Percentiles rank a stretch among this genome's conserved stretches.
Conservation (phyloP, 2,329 filamentous ascomycete genomes). For the Waltergamsia citrina region DNA sequence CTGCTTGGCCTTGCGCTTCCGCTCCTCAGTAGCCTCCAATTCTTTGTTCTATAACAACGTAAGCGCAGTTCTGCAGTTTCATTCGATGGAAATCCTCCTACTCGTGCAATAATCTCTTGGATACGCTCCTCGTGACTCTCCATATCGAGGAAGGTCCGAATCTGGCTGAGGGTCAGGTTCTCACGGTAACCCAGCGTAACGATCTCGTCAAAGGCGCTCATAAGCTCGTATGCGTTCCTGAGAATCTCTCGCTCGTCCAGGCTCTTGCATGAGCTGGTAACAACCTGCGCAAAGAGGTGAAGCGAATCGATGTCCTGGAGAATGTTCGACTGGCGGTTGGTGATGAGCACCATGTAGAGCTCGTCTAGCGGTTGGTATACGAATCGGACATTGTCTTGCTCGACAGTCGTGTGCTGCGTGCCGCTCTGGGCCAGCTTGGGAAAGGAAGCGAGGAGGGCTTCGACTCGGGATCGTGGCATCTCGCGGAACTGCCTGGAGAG, state of each 20-base stretch:
- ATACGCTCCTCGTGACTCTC: constrained; percentile 98
- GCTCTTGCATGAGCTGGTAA: constrained; percentile 91
- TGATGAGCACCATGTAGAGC: constrained; percentile 99
- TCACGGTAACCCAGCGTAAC: constrained; percentile 93
- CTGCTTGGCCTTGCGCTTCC: constrained; percentile 97
- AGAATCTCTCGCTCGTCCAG: constrained; percentile 93
- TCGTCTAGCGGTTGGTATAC: constrained; percentile 99
- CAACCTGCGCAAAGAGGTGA: constrained; percentile 95
- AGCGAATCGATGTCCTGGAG: constrained; percentile 98
- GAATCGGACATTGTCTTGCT: constrained; percentile 98
- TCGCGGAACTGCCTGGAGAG: constrained; percentile 96
- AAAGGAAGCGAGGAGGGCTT: constrained; percentile 92
- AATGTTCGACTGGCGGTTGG: constrained; percentile 98
- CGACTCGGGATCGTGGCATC: constrained; percentile 93
- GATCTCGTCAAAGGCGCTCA: constrained; percentile 94
- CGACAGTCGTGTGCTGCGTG: constrained; percentile 95
- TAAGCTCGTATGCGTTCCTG: constrained; percentile 88
- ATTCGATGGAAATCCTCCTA: constrained; percentile 28
- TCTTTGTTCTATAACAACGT: constrained; percentile 73
- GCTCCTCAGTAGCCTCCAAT: constrained; percentile 93
- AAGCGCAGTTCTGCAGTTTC: constrained; percentile 9
- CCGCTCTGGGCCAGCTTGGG: constrained; percentile 94
- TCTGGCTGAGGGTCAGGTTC: constrained; percentile 92
- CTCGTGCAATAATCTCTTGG: constrained; percentile 91
- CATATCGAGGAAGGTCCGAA: constrained; percentile 99